These are phyloP conservation scores for Porphyrellus cyaneotinctus DNA, from an alignment of 768 basidiomycete genomes.

Conservation along the genomic window DNA sequence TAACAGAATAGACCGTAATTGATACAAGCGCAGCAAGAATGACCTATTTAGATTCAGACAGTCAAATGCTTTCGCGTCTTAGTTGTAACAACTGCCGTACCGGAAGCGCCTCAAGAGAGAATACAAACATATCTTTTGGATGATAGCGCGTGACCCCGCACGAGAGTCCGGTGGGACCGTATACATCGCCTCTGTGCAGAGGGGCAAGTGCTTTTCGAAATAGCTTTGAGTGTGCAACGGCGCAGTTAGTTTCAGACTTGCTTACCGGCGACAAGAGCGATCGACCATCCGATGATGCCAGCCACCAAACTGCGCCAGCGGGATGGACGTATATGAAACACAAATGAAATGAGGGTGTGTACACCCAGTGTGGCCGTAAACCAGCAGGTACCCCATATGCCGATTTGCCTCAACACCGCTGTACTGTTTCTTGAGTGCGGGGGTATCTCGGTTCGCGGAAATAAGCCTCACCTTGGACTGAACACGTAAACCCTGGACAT, in stretches of 20 bases:
- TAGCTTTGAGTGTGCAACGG: not conserved
- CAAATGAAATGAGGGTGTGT: slow-evolving; percentile 66
- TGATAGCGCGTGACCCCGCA: slow-evolving; percentile 49
- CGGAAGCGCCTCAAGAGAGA: slow-evolving; percentile 58
- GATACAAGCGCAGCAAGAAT: slow-evolving; percentile 55
- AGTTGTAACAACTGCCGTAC: slow-evolving; percentile 34
- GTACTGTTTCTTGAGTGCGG: not conserved
- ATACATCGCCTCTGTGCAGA: slow-evolving; percentile 38
- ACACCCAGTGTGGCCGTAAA: slow-evolving; percentile 63
- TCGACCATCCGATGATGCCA: slow-evolving; percentile 52
- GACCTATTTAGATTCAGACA: slow-evolving; percentile 38
- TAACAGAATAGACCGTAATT: slow-evolving; percentile 52
- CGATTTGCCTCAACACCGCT: slow-evolving; percentile 61
- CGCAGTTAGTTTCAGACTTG: not conserved
- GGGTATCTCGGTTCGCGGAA: not conserved
- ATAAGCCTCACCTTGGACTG: slow-evolving; percentile 49
- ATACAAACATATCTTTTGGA: slow-evolving; percentile 42
- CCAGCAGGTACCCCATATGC: slow-evolving; percentile 56
- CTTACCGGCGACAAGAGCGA: slow-evolving; percentile 49
- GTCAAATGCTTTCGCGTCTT: not conserved
- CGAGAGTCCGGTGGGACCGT: slow-evolving; percentile 47
- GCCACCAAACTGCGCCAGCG: slow-evolving; percentile 41
- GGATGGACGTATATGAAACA: slow-evolving; percentile 52
- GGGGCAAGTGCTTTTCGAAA: slow-evolving; percentile 35
- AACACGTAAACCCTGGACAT: slow-evolving; percentile 45